Evolutionary conservation across 2,329 filamentous ascomycete species (phyloP).

Genomic region (Penicillium italicum): DNA sequence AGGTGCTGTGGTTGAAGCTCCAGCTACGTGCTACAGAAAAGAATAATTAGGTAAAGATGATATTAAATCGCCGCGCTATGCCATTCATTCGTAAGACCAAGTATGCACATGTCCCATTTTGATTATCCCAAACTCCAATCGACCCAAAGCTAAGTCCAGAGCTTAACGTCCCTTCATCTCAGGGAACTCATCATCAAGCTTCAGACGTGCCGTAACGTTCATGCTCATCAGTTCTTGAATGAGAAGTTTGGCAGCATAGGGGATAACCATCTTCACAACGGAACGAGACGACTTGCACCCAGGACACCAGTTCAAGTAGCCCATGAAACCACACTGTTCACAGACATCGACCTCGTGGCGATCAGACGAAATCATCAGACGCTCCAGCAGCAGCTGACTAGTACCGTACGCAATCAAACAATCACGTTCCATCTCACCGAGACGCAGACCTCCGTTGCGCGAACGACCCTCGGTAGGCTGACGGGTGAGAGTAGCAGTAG

Average conservation of each 20-base stretch:
- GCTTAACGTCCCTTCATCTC: slow-evolving; percentile 37
- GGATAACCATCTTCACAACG: slow-evolving; percentile 91
- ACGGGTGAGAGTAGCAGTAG: slow-evolving; percentile 83
- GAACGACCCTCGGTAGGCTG: slow-evolving; percentile 96
- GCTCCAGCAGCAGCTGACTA: slow-evolving; percentile 83
- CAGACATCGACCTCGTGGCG: slow-evolving; percentile 90
- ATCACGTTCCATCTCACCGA: slow-evolving; percentile 99
- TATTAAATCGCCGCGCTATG: slow-evolving; percentile 28
- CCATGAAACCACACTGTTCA: slow-evolving; percentile 90
- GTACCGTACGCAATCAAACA: slow-evolving; percentile 97
- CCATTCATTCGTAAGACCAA: slow-evolving; percentile 21
- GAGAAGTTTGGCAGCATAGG: slow-evolving; percentile 92
- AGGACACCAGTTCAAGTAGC: slow-evolving; percentile 91
- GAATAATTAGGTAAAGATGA: slow-evolving; percentile 1
- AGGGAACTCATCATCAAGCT: slow-evolving; percentile 91
- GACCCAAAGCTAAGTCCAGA: neutral
- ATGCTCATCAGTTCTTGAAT: slow-evolving; percentile 96
- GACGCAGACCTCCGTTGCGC: slow-evolving; percentile 81
- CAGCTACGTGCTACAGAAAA: neutral
- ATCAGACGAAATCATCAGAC: slow-evolving; percentile 92
- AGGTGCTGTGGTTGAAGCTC: neutral
- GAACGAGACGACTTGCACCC: slow-evolving; percentile 81
- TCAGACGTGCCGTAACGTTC: slow-evolving; percentile 93
- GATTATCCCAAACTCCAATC: slow-evolving; percentile 10
- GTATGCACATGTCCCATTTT: slow-evolving; percentile 18